Evolutionary conservation across 768 basidiomycete genomes (phyloP), one percentile per base, ranked within the genome.

Genomic region (Collybia mongolica): DNA sequence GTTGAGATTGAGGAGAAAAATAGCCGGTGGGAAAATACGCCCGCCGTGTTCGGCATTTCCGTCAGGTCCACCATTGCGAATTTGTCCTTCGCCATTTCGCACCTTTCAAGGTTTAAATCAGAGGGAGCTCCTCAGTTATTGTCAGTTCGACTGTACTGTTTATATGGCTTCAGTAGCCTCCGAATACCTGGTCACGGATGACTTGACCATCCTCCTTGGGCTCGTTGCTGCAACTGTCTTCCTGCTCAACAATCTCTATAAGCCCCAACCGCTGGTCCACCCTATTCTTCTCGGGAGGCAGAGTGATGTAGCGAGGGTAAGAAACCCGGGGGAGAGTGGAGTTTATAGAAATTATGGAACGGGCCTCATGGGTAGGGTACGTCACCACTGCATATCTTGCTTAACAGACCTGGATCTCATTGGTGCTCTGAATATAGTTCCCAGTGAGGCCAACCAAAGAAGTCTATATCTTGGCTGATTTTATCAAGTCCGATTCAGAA

Each of bases 201-300:
- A 91, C 70, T 67, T 89, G 48, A 90, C 90, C 28, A 81, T 90
- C 52, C 78, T 90, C 28, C 77, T 91, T 8, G 84, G 83, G 44
- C 79, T 92, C 54, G 84, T 87, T 29, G 82, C 83, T 3, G 86
- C 84, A 2, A 87, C 87, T 7, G 78, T 90, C 35, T 90, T 90
- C 63, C 75, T 90, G 26, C 72, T 91, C 39, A 84, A 84, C 61
- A 90, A 83, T 63, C 71, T 90, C 53, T 89, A 90, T 70, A 89
- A 80, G 57, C 88, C 88, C 3, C 88, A 88, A 57, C 85, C 88
- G 2, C 80, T 95, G 38, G 93, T 95, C 0, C 94, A 97, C 61
- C 94, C 94, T n/a, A 88, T 98, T 56, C 77, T 96, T 7, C 79
- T 98, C 1, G 93, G 94, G 6, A 75, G 93, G 44, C 94, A 98